A percentile compares a stretch with the other conserved stretches of the same genome.
Evolutionary conservation across 73 alveolate species (phyloP).

Genomic region (Stentor roeselii): DNA sequence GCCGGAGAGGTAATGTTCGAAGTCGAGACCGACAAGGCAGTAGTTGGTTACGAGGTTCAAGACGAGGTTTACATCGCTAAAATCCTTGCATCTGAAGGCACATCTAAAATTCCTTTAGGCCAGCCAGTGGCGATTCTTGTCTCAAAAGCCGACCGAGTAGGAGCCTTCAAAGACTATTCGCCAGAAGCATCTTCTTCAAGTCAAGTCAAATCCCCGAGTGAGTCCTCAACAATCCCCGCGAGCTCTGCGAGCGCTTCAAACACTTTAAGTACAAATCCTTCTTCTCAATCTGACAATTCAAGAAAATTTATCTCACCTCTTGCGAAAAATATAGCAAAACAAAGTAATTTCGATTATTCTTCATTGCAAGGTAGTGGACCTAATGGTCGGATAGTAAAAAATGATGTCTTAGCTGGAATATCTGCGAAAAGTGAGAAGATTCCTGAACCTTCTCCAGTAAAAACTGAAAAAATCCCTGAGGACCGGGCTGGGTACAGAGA

Average conservation of each 20-base stretch:
- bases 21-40: conserved; percentile 90
- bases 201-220: conserved; percentile 32
- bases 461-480: conserved; percentile 30
- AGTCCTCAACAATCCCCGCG: background rate
- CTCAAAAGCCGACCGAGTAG: conserved; percentile 60
- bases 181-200: conserved; percentile 44
- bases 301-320: conserved; percentile 58
- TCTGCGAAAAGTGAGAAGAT: conserved; percentile 31
- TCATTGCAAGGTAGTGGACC: conserved; percentile 77
- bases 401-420: conserved; percentile 60
- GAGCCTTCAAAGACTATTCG: conserved; percentile 64
- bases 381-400: conserved; percentile 70
- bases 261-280: conserved; percentile 23
- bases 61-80: conserved; percentile 84
- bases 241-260: conserved; percentile 27
- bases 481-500: conserved; percentile 44
- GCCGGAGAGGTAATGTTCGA: conserved; percentile 81
- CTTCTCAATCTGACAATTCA: conserved; percentile 26
- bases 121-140: conserved; percentile 74
- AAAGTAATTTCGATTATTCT: conserved; percentile 38
- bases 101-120: conserved; percentile 63
- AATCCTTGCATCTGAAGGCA: conserved; percentile 67
- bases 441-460: conserved; percentile 15
- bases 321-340: conserved; percentile 60
- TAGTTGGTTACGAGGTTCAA: conserved; percentile 82